A percentile compares a stretch with the other conserved stretches of the same genome.
Evolutionary conservation across 2,329 filamentous ascomycete species (phyloP).

Genomic region (Madurella fahalii): DNA sequence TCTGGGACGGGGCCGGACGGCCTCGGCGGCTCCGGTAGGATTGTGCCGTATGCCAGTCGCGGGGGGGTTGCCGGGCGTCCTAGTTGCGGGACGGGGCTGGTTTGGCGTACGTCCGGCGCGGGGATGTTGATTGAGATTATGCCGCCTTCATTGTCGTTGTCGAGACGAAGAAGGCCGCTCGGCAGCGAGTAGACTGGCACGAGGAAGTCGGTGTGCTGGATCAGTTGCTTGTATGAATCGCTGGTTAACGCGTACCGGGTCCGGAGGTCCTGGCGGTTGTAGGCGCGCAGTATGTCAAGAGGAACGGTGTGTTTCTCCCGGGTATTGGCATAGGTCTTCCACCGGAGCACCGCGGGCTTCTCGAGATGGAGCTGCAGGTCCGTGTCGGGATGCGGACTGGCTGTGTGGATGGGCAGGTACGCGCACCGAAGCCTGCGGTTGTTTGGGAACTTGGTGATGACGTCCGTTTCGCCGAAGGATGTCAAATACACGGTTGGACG

Average conservation of each 20-base stretch:
- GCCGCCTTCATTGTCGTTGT: too few relatives aligned
- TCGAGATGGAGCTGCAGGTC: not conserved
- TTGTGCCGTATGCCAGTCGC: too few relatives aligned
- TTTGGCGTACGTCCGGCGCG: too few relatives aligned
- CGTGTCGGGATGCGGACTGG: not conserved
- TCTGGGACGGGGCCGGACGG: too few relatives aligned
- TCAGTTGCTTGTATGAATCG: not conserved
- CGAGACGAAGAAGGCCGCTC: too few relatives aligned
- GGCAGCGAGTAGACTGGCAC: too few relatives aligned
- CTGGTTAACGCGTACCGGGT: not conserved
- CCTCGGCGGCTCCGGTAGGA: too few relatives aligned
- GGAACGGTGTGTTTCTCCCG: not conserved
- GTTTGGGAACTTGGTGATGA: not conserved
- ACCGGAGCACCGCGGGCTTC: not conserved
- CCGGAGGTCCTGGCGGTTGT: not conserved
- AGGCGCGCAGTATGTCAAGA: not conserved
- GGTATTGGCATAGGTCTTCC: not conserved
- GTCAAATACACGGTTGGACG: not conserved
- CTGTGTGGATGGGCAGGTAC: slow-evolving; percentile 1
- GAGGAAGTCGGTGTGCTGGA: not conserved
- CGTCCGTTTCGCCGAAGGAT: not conserved
- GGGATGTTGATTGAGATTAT: too few relatives aligned
- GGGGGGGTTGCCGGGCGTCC: too few relatives aligned
- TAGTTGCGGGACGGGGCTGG: too few relatives aligned
- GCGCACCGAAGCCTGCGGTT: not conserved